phyloP scores from a whole-genome alignment of 192 early-diverging fungal genomes.

The Podila clonocystis region DNA sequence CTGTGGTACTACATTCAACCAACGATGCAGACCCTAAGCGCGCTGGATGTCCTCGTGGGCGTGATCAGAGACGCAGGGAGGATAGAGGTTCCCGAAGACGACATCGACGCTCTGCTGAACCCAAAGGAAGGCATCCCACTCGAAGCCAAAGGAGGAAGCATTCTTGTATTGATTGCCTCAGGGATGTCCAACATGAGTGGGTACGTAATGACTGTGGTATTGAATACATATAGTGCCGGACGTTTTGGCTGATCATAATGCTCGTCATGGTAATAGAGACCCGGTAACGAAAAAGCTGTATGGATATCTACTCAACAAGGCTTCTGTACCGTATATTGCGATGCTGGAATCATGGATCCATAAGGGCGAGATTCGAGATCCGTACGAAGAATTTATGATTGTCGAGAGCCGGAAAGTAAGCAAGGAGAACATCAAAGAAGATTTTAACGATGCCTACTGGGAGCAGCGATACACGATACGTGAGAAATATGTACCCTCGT shows the following conservation, averaged over 20 bases:
- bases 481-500: slow-evolving; percentile 73
- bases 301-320: slow-evolving; percentile 77
- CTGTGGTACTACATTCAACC: slow-evolving; percentile 92
- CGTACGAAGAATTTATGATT: slow-evolving; percentile 94
- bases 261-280: slow-evolving; percentile 59
- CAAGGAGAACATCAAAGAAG: slow-evolving; percentile 72
- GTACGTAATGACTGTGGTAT: slow-evolving; percentile 53
- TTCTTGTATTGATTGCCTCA: slow-evolving; percentile 80
- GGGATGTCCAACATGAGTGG: slow-evolving; percentile 74
- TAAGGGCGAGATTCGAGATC: slow-evolving; percentile 88
- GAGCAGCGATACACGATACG: slow-evolving; percentile 79
- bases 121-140: slow-evolving; percentile 58
- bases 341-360: slow-evolving; percentile 93
- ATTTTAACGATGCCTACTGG: slow-evolving; percentile 89
- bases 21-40: slow-evolving; percentile 67
- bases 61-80: slow-evolving; percentile 51
- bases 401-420: slow-evolving; percentile 69
- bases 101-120: slow-evolving; percentile 53
- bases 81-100: slow-evolving; percentile 43
- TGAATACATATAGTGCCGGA: not conserved
- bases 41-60: slow-evolving; percentile 54
- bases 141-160: slow-evolving; percentile 77
- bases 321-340: slow-evolving; percentile 82
- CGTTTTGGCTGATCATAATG: not conserved
- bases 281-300: slow-evolving; percentile 79